Evolutionary conservation across 2,329 filamentous ascomycete species (phyloP).

Genomic region (Rutstroemia sp.): DNA sequence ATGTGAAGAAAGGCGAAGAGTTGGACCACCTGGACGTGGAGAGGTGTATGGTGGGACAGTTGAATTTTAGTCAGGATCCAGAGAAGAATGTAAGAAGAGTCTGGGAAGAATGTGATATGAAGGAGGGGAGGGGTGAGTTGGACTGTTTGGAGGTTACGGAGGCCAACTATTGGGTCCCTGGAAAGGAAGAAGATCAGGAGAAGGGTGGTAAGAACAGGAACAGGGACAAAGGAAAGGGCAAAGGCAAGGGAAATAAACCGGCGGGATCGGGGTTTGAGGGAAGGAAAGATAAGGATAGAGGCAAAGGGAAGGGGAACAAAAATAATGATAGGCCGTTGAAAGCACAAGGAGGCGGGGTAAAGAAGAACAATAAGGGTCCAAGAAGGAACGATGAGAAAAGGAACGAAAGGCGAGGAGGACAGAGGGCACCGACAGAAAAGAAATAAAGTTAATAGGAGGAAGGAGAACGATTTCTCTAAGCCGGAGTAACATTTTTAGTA

Average conservation of each 20-base stretch:
- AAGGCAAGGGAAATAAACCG: not conserved
- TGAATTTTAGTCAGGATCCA: slow-evolving; percentile 5
- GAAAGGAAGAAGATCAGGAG: not conserved
- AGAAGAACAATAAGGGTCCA: not conserved
- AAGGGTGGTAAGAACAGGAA: not conserved
- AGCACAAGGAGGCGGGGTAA: not conserved
- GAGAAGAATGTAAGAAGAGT: not conserved
- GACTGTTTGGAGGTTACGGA: not conserved
- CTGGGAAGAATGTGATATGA: not conserved
- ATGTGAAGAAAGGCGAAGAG: not conserved
- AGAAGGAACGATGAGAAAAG: too few relatives aligned
- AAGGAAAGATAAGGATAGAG: not conserved
- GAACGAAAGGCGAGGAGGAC: too few relatives aligned
- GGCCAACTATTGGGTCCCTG: not conserved
- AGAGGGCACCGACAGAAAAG: too few relatives aligned
- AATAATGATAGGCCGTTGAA: not conserved
- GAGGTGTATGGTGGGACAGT: not conserved
- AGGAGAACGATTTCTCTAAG: too few relatives aligned
- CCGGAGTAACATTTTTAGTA: too few relatives aligned
- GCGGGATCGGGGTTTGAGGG: not conserved
- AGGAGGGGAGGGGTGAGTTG: not conserved
- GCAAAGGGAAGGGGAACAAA: not conserved
- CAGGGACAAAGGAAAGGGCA: not conserved
- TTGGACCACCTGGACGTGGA: not conserved
- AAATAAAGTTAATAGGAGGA: too few relatives aligned